Evolutionary conservation across 441 rosid species (phyloP), one percentile per base, ranked within the genome.

Genomic region (Eruca vesicaria): DNA sequence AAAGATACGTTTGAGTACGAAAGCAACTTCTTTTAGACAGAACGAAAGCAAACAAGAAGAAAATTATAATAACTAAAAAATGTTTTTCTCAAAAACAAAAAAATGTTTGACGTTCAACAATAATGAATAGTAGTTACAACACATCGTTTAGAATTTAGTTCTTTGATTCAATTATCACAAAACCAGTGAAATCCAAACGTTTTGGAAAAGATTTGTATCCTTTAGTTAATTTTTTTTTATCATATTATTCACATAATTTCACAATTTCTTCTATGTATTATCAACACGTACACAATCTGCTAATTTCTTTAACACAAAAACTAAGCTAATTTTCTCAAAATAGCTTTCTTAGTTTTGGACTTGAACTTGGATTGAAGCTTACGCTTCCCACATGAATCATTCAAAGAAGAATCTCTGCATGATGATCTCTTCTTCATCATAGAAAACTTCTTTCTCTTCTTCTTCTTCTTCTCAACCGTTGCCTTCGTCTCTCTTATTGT

Each of bases 401-500:
- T 59, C 9, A 79, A 84, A 48, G 71, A 45, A 65, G 69, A 66
- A 18, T 66, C 71, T 18, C 50, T 66, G 60, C 28, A 66, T 29
- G 56, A 16, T 50, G 76, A 82, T 32, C 79, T 84, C 82, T 73
- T 85, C 78, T 56, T 91, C 89, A 72, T 88, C 74, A 6, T 85
- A 76, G 48, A 78, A 75, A 75, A 82, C 41, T 56, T 72, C 26
- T 32, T 72, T 61, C 61, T 68, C n/a, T n/a, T n/a, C 60, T 68
- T 73, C 66, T 43, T 73, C 73, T 38, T 76, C 59, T 62, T 85
- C 59, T 76, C 70, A 16, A 20, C 9, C 3, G 68, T 36, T 57
- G 61, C 77, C 4, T 73, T 81, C 3, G 41, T 83, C 81, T 93
- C 98, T 26, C 19, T 82, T 21, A 93, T 90, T 0, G 94, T 86